A percentile compares a stretch with the other conserved stretches of the same genome.
Evolutionary conservation across 257 asterid species (phyloP).

Genomic region (Linaria vulgaris): DNA sequence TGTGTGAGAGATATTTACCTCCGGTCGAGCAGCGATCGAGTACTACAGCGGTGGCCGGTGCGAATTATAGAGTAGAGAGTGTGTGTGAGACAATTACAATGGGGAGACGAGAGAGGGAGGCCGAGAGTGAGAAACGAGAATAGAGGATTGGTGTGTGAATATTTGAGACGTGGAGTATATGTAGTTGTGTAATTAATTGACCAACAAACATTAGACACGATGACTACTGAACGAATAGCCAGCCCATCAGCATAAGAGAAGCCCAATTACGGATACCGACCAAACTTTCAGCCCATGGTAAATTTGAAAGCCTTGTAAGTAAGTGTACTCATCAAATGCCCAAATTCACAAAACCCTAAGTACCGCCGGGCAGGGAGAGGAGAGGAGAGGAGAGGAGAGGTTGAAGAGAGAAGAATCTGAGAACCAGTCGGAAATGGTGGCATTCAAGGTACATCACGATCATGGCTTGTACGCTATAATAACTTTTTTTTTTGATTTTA

Average conservation of each 20-base stretch:
- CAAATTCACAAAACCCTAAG: slow-evolving; percentile 17
- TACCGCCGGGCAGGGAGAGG: not conserved
- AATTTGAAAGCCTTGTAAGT: slow-evolving; percentile 31
- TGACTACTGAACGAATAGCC: too few species aligned
- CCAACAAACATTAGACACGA: too few species aligned
- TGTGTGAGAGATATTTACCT: too few species aligned
- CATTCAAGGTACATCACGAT: slow-evolving; percentile 35
- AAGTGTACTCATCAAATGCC: not conserved
- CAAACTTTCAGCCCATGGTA: slow-evolving; percentile 13
- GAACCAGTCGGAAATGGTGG: slow-evolving; percentile 42
- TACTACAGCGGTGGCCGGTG: too few species aligned
- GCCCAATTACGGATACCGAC: slow-evolving; percentile 15
- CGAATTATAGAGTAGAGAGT: too few species aligned
- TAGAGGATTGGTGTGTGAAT: too few species aligned
- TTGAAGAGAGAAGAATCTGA: not conserved
- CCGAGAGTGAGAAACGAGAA: too few species aligned
- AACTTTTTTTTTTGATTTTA: not conserved
- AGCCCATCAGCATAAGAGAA: not conserved
- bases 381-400: not conserved
- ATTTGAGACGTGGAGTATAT: too few species aligned
- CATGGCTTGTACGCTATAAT: not conserved
- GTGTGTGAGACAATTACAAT: too few species aligned
- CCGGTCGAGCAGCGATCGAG: too few species aligned
- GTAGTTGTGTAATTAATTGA: too few species aligned
- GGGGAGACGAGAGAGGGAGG: too few species aligned